These are phyloP conservation scores for Kernera saxatilis DNA, from an alignment of 345 rosid genomes.

Conservation along the genomic window DNA sequence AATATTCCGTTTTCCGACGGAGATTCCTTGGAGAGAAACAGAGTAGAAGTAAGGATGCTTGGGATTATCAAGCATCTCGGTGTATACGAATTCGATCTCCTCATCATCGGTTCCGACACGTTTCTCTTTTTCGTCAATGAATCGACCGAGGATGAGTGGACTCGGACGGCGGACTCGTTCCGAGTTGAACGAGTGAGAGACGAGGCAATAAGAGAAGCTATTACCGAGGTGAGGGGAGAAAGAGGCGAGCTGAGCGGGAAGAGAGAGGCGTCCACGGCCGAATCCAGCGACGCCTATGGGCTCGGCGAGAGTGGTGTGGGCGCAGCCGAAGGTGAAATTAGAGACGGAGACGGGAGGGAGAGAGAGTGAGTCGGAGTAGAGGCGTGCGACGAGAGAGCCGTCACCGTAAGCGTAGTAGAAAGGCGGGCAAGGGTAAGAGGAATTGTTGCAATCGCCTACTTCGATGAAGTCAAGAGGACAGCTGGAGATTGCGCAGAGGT, in stretches of 20 bases:
- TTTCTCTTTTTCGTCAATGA: constrained; percentile 41
- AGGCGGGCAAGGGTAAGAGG: constrained; percentile 61
- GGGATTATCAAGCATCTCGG: constrained; percentile 63
- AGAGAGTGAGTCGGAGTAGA: constrained; percentile 50
- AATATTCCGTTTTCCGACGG: constrained; percentile 62
- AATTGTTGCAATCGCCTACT: constrained; percentile 49
- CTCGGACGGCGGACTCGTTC: constrained; percentile 59
- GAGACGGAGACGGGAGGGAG: constrained; percentile 41
- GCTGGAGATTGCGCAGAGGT: constrained; percentile 73
- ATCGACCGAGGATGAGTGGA: constrained; percentile 87
- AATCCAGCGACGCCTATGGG: constrained; percentile 96
- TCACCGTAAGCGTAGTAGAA: constrained; percentile 95
- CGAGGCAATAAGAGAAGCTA: constrained; percentile 78
- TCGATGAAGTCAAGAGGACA: constrained; percentile 85
- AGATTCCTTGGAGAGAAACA: constrained; percentile 75
- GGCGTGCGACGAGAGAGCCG: constrained; percentile 71
- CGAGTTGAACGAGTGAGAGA: constrained; percentile 85
- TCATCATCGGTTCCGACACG: background rate
- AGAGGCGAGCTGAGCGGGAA: constrained; percentile 71
- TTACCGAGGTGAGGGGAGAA: constrained; percentile 65
- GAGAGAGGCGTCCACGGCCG: constrained; percentile 77
- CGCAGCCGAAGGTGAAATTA: constrained; percentile 87
- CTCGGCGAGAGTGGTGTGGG: constrained; percentile 78
- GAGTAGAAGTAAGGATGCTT: constrained; percentile 86
- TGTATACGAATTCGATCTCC: constrained; percentile 44